Evolutionary conservation across 345 rosid species (phyloP), one percentile per base, ranked within the genome.

Genomic region (Corchorus capsularis): DNA sequence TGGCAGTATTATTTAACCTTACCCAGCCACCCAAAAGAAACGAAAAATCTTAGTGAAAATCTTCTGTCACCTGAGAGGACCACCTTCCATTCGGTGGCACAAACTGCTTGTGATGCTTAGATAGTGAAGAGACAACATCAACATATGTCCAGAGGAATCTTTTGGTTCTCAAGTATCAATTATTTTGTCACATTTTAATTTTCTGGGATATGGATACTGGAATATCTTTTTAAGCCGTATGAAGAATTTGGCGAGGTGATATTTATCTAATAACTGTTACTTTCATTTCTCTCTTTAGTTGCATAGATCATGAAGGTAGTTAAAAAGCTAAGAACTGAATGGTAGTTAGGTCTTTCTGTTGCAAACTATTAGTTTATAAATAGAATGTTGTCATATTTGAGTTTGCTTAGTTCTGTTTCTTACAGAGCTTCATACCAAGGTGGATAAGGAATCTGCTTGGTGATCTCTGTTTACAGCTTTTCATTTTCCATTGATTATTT

Each of bases 101-200:
- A 16, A 52, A 69, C 73, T 50, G 27, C 22, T 69, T 20, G 32
- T 17, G 43, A n/a, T 50, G 32, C 50, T 50, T 22, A 50, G 43
- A 69, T 50, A 50, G 15, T 49, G 72, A 69, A 69, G 45, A 47
- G 72, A 67, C 39, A 47, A 47, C 56, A 15, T 68, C 19, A 49
- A 49, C 14, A 66, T 11, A 50, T 39, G 16, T 47, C 72, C 56
- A 1, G 13, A 47, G 15, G 47, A 68, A 20, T 22, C 35, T 20
- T 67, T 67, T 67, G 55, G 39, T 67, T 34, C 41, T 10, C 45
- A 52, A 50, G 60, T 50, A 50, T 50, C 39, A 69, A 34, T 52
- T 53, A 16, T 14, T 37, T 63, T 63, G 20, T 34, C 20, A 32
- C 60, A 43, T 50, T 69, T 16, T 34, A 27, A 69, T 22, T 50